Conservation (phyloP, 2,329 filamentous ascomycete genomes). For the Emergomyces orientalis region DNA sequence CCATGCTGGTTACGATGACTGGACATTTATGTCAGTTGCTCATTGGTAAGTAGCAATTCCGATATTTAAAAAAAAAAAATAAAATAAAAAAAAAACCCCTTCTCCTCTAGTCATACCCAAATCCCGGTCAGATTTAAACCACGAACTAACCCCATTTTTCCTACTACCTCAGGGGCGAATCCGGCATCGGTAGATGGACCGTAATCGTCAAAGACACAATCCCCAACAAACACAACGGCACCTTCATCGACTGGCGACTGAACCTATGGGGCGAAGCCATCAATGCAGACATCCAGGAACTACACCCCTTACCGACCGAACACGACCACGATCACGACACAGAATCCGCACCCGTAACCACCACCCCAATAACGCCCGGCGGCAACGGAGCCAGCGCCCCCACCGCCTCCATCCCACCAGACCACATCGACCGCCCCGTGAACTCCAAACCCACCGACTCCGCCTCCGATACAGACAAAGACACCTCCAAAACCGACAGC, state of each 20-base stretch:
- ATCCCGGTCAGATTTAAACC: neutral
- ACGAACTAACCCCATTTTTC: conserved; percentile 24
- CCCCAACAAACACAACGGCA: conserved; percentile 66
- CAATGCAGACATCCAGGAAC: conserved; percentile 60
- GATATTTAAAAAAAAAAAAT: neutral
- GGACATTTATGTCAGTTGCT: conserved; percentile 98
- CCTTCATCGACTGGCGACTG: conserved; percentile 82
- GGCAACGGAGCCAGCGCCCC: conserved; percentile 43
- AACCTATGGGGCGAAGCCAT: conserved; percentile 89
- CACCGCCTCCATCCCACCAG: conserved; percentile 43
- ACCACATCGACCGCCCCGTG: conserved; percentile 57
- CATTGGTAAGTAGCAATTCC: conserved; percentile 68
- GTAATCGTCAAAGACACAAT: conserved; percentile 77
- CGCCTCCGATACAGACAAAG: conserved; percentile 20
- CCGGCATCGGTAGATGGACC: conserved; percentile 80
- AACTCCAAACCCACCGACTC: conserved; percentile 48
- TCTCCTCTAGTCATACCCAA: neutral
- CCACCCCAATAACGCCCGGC: conserved; percentile 55
- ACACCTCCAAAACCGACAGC: conserved; percentile 25
- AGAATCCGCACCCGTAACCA: conserved; percentile 47
- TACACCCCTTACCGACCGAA: conserved; percentile 72
- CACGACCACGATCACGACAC: conserved; percentile 78
- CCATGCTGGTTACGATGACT: conserved; percentile 69
- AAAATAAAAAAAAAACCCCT: neutral
- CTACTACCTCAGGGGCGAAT: conserved; percentile 60